Base-by-base conservation (phyloP, 352 stramenopile species). In the Phytophthora idaei region DNA sequence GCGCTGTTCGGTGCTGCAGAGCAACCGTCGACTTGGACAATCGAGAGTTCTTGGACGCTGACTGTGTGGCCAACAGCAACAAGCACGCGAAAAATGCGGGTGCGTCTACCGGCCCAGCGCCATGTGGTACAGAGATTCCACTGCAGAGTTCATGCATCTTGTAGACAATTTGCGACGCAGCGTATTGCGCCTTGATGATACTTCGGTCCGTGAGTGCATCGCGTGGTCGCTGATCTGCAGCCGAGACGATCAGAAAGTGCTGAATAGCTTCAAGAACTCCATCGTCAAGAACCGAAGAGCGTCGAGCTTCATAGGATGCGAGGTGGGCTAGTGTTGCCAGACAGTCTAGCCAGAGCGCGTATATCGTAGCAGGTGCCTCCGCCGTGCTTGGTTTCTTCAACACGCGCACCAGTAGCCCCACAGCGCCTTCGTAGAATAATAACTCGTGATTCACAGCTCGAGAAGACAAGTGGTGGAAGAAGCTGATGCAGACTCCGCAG, bases 401-500 rank as follows among this genome's bases (percentile, higher is more conserved):
- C 21, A 85, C 78, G 8, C 78, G 78, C 8, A 91, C 80, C 7
- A 90, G 76, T 15, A 93, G 55, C 4, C 72, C 71, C 11, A 90
- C 80, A 1, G 77, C 72, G 12, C 82, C 81, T 62, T 93, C 87
- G 58, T 77, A 83, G 62, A 77, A 94, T 9, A 94, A 69, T 12
- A 84, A 61, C 1, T 81, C 69, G 55, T 87, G 76, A 69, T 93
- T 94, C 61, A 87, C 78, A 0, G 58, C 32, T 12, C 81, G 78
- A 0, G 81, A 85, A n/a, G 87, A 90, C 6, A 93, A 67, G 17
- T 95, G 80, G 25, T 85, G 73, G 5, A 95, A 77, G 55, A 93
- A 92, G 37, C 74, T 79, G 32, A 95, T 70, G 42, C 83, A 89
- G 12, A 85, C 74, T 1, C 82, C 71, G 46, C 85, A 92, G 25